Conservation (phyloP, 345 rosid species). For the Brassica juncea region DNA sequence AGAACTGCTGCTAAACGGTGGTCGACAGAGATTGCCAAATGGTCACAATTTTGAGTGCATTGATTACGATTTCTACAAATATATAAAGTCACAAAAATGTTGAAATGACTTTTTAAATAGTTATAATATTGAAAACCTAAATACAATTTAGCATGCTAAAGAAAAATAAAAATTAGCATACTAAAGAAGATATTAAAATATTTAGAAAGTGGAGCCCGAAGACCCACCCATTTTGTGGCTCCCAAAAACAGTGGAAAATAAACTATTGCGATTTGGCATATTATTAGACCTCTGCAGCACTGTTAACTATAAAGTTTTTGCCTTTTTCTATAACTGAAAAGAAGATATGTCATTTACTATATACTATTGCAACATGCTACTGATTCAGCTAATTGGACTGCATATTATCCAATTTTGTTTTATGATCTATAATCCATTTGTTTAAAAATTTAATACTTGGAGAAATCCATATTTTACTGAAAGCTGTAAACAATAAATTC, state of each 20-base stretch:
- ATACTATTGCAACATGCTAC: background rate
- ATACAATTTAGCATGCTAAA: background rate
- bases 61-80: background rate
- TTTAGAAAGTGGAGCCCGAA: constrained; percentile 21
- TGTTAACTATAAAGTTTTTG: constrained; percentile 40
- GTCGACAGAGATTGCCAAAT: background rate
- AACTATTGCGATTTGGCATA: constrained; percentile 25
- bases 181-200: background rate
- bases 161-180: background rate
- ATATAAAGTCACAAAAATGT: background rate
- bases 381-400: background rate
- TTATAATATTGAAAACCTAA: background rate
- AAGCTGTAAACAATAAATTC: constrained; percentile 31
- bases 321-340: constrained; percentile 32
- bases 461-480: background rate
- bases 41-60: background rate
- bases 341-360: background rate
- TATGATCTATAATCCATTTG: background rate
- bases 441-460: background rate
- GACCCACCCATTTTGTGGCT: constrained; percentile 38
- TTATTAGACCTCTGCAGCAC: constrained; percentile 26
- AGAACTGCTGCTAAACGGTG: background rate
- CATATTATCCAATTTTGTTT: background rate
- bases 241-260: constrained; percentile 30
- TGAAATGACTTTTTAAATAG: background rate